Evolutionary conservation across 495 filamentous ascomycete species (phyloP).

Genomic region (Cryomyces minteri): DNA sequence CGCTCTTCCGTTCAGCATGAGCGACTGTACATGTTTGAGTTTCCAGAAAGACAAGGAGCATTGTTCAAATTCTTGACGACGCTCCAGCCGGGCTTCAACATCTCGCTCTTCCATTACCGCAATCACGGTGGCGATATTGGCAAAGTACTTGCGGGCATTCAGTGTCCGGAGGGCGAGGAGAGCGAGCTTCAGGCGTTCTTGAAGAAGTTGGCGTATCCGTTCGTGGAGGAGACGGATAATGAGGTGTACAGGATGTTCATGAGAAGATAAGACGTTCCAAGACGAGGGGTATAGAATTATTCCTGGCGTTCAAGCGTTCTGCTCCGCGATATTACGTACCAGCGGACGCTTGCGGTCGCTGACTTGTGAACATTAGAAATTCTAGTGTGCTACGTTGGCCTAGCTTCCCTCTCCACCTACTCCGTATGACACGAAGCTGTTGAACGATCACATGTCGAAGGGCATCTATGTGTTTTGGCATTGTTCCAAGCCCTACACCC

Average conservation of each 20-base stretch:
- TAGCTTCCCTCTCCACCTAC: too few relatives aligned
- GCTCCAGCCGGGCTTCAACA: conserved; percentile 76
- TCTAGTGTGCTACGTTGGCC: too few relatives aligned
- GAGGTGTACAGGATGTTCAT: conserved; percentile 23
- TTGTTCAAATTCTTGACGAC: conserved; percentile 75
- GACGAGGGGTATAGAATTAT: too few relatives aligned
- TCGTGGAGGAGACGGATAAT: conserved; percentile 40
- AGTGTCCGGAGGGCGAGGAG: conserved; percentile 64
- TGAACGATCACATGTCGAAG: too few relatives aligned
- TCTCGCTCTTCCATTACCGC: conserved; percentile 89
- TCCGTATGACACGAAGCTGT: too few relatives aligned
- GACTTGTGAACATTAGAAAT: too few relatives aligned
- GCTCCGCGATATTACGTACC: too few relatives aligned
- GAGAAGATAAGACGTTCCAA: conserved; percentile 8
- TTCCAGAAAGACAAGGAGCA: conserved; percentile 84
- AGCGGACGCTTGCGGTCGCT: too few relatives aligned
- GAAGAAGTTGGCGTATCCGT: conserved; percentile 70
- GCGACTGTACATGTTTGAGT: conserved; percentile 84
- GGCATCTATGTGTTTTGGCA: too few relatives aligned
- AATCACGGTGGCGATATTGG: conserved; percentile 90
- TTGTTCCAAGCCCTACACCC: too few relatives aligned
- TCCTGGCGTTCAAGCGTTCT: too few relatives aligned
- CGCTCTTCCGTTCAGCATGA: conserved; percentile 55
- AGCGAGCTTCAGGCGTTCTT: conserved; percentile 59
- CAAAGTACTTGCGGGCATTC: conserved; percentile 78